Evolutionary conservation across 495 filamentous ascomycete species (phyloP), one percentile per base, ranked within the genome.

Genomic region (Aspergillus bridgeri): DNA sequence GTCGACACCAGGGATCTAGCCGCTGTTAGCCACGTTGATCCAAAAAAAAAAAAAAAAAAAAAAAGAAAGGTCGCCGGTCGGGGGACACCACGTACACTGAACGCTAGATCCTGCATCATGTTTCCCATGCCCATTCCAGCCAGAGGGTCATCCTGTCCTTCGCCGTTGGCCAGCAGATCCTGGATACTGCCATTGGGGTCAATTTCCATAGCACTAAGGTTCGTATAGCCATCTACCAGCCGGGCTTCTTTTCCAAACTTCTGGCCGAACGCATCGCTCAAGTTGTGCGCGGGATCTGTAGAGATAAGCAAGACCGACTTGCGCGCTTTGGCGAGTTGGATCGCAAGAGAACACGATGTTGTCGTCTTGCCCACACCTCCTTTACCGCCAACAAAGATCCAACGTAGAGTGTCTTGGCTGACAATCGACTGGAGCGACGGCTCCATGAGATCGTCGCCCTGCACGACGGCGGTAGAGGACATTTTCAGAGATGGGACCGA

Each of bases 321-420:
- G 76, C 95, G 91, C 56, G 90, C 91, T 76, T 90, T 93, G 66
- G 94, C 90, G n/a, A 99, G 87, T 72, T 99, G 94, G 68, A 98
- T 98, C 53, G 94, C 94, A 49, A 99, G 87, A 43, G 91, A 95
- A 77, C 95, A 99, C 2, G 92, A 97, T 0, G 95, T 98, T 17
- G 95, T 99, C 13, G 94, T 99, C 80, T 99, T 99, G 67, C 94
- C 94, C n/a, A 99, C 94, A 66, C 94, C 94, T 62, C 94, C 94
- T 81, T 99, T 99, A 54, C 94, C 94, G 65, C 94, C 94, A 49
- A 98, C 95, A 67, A 99, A 99, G 72, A 99, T 96, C 95, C 95
- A 99, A 60, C 94, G 91, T 50, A 99, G 86, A 19, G 90, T 86
- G 66, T 89, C 89, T 71, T 99, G 94, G 77, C 92, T 89, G 65